Evolutionary conservation across 2,329 filamentous ascomycete genomes (phyloP), one percentile per base, ranked within the genome.

Genomic region (Sporothrix pallida): DNA sequence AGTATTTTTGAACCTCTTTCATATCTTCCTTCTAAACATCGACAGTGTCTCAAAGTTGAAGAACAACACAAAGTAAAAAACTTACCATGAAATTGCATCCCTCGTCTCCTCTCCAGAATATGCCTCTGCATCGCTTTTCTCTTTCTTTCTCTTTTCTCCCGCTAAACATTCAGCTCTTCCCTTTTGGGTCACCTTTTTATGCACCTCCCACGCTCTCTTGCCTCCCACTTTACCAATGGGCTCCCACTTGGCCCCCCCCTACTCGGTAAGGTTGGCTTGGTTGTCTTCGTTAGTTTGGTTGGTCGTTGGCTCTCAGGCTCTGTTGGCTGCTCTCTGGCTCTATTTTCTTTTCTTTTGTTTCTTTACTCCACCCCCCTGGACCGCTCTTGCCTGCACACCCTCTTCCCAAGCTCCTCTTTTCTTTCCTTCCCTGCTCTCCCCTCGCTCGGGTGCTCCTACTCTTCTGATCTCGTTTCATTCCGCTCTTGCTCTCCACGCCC

Each of bases 151-250:
- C 48, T 67, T 67, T 46, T 17, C 23, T 20, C 44, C 56, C 58
- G 17, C 70, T 68, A 50, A 23, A 46, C 65, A 52, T 68, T 68
- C 65, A 52, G 65, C 65, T 68, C 26, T 46, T 52, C 65, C 37
- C 65, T 9, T 68, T 52, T 52, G 12, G 31, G 46, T 68, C 46
- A 37, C 46, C 44, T 48, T 48, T 31, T 37, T 68, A 68, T 68
- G 65, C 65, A 68, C 65, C 65, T 52, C 46, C 23, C 65, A 68
- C 46, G 65, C 65, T 52, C 46, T 50, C 65, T 68, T 26, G 46
- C 46, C 15, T 68, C 46, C 8, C 46, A 31, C 13, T 52, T 37
- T 17, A 52, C 65, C 65, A 68, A 68, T 68, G 46, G 65, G 65
- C 65, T 52, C 13, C 46, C 46, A 52, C 23, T 50, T 68, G 23